A percentile compares a stretch with the other conserved stretches of the same genome.
phyloP scores from a whole-genome alignment of 2,329 filamentous ascomycete species.

The Metarhizium humberi region DNA sequence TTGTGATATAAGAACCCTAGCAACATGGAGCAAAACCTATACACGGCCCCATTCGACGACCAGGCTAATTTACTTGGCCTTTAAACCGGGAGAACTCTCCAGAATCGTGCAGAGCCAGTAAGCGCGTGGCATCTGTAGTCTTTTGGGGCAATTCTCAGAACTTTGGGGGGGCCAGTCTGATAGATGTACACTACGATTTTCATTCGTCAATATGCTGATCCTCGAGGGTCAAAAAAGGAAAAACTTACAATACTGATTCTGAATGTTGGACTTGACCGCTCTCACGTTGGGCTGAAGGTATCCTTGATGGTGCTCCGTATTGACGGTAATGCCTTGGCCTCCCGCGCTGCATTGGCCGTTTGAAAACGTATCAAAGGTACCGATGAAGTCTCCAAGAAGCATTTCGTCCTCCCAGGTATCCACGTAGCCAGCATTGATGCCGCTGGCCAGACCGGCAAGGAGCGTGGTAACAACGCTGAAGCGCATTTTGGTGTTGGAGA shows the following conservation, averaged over 20 bases:
- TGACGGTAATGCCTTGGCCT: background rate
- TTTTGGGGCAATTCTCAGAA: too few relatives aligned
- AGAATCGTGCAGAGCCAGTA: too few relatives aligned
- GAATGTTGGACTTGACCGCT: background rate
- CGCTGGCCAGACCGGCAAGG: background rate
- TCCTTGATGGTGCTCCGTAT: accelerated
- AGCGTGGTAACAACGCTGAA: background rate
- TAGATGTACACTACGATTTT: too few relatives aligned
- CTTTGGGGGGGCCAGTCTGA: too few relatives aligned
- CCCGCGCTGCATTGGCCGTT: background rate
- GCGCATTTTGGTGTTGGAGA: background rate
- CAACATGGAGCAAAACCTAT: background rate
- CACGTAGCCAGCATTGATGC: background rate
- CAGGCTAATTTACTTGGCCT: too few relatives aligned
- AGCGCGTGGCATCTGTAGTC: too few relatives aligned
- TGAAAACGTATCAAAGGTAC: background rate
- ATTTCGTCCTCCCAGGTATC: background rate
- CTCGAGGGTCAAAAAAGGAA: too few relatives aligned
- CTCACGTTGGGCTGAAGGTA: background rate
- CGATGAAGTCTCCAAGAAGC: background rate
- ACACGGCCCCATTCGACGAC: background rate
- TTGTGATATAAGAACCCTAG: too few relatives aligned
- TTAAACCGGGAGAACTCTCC: too few relatives aligned
- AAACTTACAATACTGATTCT: too few relatives aligned
- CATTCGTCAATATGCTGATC: too few relatives aligned